Evolutionary conservation across 2,329 filamentous ascomycete genomes (phyloP), one percentile per base, ranked within the genome.

Genomic region (Xylariaceae sp.): DNA sequence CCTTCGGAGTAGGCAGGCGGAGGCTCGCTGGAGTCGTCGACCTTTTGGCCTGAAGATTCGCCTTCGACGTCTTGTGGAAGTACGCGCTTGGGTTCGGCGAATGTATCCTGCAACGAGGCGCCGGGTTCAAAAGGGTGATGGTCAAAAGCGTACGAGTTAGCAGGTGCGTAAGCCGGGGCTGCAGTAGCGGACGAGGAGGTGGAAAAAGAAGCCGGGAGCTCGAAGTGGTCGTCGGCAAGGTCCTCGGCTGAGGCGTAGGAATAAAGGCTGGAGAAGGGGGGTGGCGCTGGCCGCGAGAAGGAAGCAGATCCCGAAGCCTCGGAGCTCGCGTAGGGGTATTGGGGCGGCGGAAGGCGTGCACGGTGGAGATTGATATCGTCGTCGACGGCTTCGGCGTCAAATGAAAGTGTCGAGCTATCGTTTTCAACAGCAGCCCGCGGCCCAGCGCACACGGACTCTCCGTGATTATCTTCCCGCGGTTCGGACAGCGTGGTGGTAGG

Each of bases 1-100:
- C 92, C 91, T 83, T 97, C 92, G 64, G 89, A 91, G 73, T 99
- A 99, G 54, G 94, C 92, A 55, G 94, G 94, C 58, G 94, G 94
- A 56, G 92, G 92, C 76, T 97, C 94, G 73, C 84, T 82, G 74
- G 67, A 54, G 50, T 97, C 92, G 70, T 86, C 82, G 70, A 81
- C 83, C 71, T 94, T 94, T 61, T 68, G 66, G 65, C 83, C 84
- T 56, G 85, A 85, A 39, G 85, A 81, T 65, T 87, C 81, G 67
- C 83, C 82, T 73, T 96, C 95, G 62, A 81, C 87, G 72, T 95
- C 91, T 64, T 76, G 79, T n/a, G 89, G 87, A 67, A 95, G 84
- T 50, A 86, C 88, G 65, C 87, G 85, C 74, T 96, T 95, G 67
- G 89, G 92, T 69, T 95, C 89, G 62, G 84, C 83, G 60, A 80